Base-by-base conservation (phyloP, 2,329 filamentous ascomycete species). In the Fusarium devonianum region DNA sequence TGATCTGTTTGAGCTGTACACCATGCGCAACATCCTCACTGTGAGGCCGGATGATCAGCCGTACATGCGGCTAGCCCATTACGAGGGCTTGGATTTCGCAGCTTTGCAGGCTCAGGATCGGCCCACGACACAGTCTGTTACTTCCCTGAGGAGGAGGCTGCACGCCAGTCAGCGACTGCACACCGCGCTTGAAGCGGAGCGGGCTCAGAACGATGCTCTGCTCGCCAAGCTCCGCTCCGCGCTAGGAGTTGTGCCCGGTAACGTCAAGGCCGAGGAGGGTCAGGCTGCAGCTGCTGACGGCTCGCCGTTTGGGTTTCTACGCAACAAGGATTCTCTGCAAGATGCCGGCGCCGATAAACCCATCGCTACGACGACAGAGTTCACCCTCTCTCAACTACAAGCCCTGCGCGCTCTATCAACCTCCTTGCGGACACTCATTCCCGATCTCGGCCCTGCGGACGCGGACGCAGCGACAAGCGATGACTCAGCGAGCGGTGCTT, bases 1-100 rank as follows among this genome's bases (percentile, higher is more conserved):
- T 67, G 90, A 94, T 75, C 86, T 88, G 57, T 88, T 93, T 65
- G 90, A 94, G 76, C 89, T 99, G 47, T 97, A 93, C 75, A 87
- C 91, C 40, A 79, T 99, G 77, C 81, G 91, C 59, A 97, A 97
- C 68, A 89, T 92, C 62, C 74, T 94, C 56, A 87, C 83, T 29
- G 84, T 93, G 28, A 69, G 71, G 25, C 83, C 83, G 37, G 83
- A 86, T 19, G 89, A 93, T 54, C 77, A 89, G 64, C 82, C 84
- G 49, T 97, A 89, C 84, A 86, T 97, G 58, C 79, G 88, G 42
- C 76, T 99, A 57, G 83, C 83, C 36, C 93, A 97, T 77, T 97
- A 99, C 74, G 85, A 92, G 70, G 90, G 78, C 1, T 67, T 85
- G 14, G 80, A 82, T 52, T 78, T 85, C 33, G 53, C 62, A 4